These are phyloP conservation scores for Sanghuangporus sanghuang DNA, from an alignment of 1,284 basidiomycete species.

Conservation along the genomic window DNA sequence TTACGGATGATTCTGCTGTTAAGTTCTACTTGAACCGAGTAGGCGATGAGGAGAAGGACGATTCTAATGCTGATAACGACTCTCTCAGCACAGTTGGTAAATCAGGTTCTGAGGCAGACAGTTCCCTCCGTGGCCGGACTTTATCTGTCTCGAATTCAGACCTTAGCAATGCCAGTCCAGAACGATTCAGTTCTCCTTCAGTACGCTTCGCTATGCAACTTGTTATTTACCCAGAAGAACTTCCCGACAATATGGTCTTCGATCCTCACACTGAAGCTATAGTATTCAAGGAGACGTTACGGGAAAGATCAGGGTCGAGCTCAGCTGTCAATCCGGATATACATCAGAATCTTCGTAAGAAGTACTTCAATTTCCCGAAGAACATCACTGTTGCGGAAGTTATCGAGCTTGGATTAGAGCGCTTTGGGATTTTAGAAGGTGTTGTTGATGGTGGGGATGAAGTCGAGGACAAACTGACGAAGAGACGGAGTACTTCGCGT, in stretches of 20 bases:
- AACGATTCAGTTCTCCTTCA: constrained; percentile 75
- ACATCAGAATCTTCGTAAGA: constrained; percentile 56
- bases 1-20: constrained; percentile 93
- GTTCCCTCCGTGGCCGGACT: background rate
- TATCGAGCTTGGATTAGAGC: constrained; percentile 85
- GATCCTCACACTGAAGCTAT: constrained; percentile 90
- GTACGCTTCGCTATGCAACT: constrained; percentile 84
- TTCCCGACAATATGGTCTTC: constrained; percentile 91
- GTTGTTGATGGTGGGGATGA: constrained; percentile 98
- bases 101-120: background rate
- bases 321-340: constrained; percentile 45
- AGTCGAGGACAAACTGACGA: constrained; percentile 85
- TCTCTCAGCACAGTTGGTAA: background rate
- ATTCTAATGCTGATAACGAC: constrained; percentile 18
- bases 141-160: constrained; percentile 6
- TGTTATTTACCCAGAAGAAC: constrained; percentile 81
- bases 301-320: constrained; percentile 42
- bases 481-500: constrained; percentile 70
- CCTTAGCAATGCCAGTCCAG: constrained; percentile 41
- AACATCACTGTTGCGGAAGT: constrained; percentile 96
- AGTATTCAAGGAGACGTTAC: constrained; percentile 69
- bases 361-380: constrained; percentile 85
- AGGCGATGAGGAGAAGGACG: constrained; percentile 35
- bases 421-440: constrained; percentile 91
- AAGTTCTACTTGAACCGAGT: constrained; percentile 88